Conservation (phyloP, 441 rosid species). For the Manihot esculenta region DNA sequence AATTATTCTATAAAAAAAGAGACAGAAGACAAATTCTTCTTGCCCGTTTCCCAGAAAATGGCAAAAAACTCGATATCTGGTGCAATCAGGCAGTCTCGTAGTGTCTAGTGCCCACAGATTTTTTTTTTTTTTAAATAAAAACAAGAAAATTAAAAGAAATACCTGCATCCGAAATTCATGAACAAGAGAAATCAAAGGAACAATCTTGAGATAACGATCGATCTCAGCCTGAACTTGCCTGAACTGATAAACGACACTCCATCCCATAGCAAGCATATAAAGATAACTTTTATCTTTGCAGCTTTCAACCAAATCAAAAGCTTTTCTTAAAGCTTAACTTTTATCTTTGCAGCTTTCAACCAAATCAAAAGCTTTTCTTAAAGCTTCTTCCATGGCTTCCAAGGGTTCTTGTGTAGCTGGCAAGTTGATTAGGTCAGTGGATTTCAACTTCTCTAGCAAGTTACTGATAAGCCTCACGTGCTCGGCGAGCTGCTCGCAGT, state of each 20-base stretch:
- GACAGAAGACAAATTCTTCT: neutral
- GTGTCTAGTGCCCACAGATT: slow-evolving; percentile 7
- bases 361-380: slow-evolving; percentile 32
- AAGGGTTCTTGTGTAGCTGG: slow-evolving; percentile 34
- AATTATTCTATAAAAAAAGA: too few relatives aligned
- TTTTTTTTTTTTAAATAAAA: too few relatives aligned
- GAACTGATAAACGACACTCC: slow-evolving; percentile 43
- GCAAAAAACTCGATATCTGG: neutral
- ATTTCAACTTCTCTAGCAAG: slow-evolving; percentile 33
- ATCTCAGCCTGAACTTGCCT: slow-evolving; percentile 39
- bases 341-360: slow-evolving; percentile 37
- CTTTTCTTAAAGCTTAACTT: too few relatives aligned
- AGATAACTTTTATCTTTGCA: too few relatives aligned
- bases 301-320: too few relatives aligned
- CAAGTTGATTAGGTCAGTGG: slow-evolving; percentile 28
- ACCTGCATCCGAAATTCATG: slow-evolving; percentile 45
- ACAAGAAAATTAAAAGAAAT: neutral
- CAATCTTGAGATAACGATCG: slow-evolving; percentile 29
- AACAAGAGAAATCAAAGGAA: slow-evolving; percentile 34
- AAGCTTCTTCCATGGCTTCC: slow-evolving; percentile 34
- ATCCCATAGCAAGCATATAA: slow-evolving; percentile 47
- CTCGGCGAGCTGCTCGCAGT: slow-evolving; percentile 39
- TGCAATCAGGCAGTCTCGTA: neutral
- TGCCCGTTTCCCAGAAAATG: neutral
- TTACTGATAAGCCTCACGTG: slow-evolving; percentile 32